phyloP scores from a whole-genome alignment of 2,329 filamentous ascomycete genomes.

The Xylaria sp. region DNA sequence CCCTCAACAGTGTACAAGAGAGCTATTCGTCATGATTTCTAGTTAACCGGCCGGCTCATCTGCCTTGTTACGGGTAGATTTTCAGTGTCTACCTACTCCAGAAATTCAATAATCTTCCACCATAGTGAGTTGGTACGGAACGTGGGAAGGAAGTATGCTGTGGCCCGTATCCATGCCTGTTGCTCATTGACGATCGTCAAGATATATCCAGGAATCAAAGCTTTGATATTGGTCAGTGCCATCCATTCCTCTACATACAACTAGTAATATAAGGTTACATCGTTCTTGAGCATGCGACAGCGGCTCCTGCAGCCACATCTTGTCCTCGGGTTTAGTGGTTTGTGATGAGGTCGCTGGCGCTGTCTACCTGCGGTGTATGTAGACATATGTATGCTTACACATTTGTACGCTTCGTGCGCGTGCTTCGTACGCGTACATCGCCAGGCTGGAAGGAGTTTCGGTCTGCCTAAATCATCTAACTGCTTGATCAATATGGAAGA shows the following conservation, averaged over 20 bases:
- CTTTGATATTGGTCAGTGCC: slow-evolving; percentile 9
- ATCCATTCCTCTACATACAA: slow-evolving; percentile 6
- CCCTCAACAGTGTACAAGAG: slow-evolving; percentile 10
- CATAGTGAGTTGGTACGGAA: too few relatives aligned
- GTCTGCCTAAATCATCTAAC: not conserved
- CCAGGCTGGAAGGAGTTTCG: too few relatives aligned
- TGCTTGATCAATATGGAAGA: not conserved
- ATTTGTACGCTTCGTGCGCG: not conserved
- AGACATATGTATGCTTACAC: not conserved
- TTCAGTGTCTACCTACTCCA: not conserved
- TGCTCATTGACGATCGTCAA: not conserved
- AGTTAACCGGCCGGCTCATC: slow-evolving; percentile 2
- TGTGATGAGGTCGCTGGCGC: slow-evolving; percentile 27
- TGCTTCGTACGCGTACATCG: too few relatives aligned
- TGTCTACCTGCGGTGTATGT: slow-evolving; percentile 4
- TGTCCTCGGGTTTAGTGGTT: slow-evolving; percentile 29
- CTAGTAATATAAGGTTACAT: slow-evolving; percentile 27
- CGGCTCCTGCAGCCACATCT: slow-evolving; percentile 35
- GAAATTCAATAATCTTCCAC: too few relatives aligned
- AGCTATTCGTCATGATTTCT: slow-evolving; percentile 19
- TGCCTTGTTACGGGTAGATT: slow-evolving; percentile 3
- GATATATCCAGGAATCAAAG: not conserved
- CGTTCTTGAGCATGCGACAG: slow-evolving; percentile 28
- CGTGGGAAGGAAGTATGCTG: not conserved
- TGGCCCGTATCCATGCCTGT: not conserved